phyloP scores from a whole-genome alignment of 2,329 filamentous ascomycete species.

The Fragosphaeria purpurea region DNA sequence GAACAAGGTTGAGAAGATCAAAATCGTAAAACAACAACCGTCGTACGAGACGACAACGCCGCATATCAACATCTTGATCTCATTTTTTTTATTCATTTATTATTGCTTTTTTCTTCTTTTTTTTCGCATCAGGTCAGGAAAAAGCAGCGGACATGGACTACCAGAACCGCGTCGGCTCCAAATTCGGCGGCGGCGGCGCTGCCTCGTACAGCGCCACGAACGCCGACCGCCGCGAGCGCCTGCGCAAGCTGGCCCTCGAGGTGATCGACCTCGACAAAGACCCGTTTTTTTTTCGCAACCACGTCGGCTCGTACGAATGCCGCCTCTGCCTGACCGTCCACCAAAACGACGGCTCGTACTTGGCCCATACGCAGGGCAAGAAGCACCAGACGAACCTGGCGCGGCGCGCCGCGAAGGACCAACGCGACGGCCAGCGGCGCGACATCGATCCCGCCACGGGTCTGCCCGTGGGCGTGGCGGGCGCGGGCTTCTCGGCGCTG shows the following conservation, averaged over 20 bases:
- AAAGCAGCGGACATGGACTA: constrained; percentile 46
- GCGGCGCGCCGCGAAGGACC: constrained; percentile 87
- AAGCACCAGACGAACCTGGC: constrained; percentile 99
- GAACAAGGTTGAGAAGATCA: too few species aligned
- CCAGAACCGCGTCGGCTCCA: constrained; percentile 90
- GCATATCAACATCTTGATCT: too few species aligned
- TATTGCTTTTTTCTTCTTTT: too few species aligned
- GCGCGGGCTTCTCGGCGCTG: constrained; percentile 49
- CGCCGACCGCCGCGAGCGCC: constrained; percentile 90
- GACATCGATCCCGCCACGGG: constrained; percentile 59
- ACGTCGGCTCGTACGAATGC: constrained; percentile 96
- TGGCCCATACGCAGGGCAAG: constrained; percentile 94
- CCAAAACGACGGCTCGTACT: constrained; percentile 97
- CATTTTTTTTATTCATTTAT: too few species aligned
- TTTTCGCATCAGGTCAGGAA: too few species aligned
- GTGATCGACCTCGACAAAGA: constrained; percentile 99
- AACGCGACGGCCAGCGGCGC: constrained; percentile 69
- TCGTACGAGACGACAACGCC: too few species aligned
- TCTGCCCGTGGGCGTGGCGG: constrained; percentile 65
- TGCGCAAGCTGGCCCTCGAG: constrained; percentile 95
- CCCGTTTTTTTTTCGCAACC: constrained; percentile 99
- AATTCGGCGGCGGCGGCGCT: constrained; percentile 95
- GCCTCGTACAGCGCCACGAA: constrained; percentile 90
- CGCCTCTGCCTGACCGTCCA: constrained; percentile 94
- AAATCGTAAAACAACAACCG: too few species aligned